phyloP scores from a whole-genome alignment of 1,139 yeast species.

The Suhomyces anneliseae region DNA sequence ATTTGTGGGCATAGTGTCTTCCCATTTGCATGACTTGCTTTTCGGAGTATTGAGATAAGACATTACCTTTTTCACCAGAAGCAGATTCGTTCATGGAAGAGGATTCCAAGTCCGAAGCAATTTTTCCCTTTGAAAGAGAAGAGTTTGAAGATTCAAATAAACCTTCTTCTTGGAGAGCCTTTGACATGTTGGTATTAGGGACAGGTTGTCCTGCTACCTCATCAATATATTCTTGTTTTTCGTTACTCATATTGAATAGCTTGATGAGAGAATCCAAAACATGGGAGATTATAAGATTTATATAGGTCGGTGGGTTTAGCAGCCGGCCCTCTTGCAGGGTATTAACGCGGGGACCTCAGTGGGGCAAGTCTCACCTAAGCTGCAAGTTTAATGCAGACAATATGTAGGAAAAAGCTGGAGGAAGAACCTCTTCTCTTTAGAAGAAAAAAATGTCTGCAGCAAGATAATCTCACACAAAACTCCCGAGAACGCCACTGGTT shows the following conservation, averaged over 20 bases:
- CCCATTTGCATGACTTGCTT: conserved; percentile 73
- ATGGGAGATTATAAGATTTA: conserved; percentile 1
- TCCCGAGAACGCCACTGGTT: background rate
- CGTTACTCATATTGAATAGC: background rate
- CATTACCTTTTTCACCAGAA: conserved; percentile 46
- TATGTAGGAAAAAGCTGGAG: background rate
- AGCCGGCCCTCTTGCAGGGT: conserved; percentile 1
- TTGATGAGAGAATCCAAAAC: background rate
- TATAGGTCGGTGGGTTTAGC: conserved; percentile 5
- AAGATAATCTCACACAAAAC: background rate
- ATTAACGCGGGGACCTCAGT: conserved; percentile 3
- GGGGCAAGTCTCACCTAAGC: background rate
- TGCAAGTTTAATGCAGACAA: background rate
- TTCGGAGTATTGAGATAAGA: conserved; percentile 61
- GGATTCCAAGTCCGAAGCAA: conserved; percentile 27
- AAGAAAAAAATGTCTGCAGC: background rate
- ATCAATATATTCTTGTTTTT: background rate
- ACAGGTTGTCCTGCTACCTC: background rate
- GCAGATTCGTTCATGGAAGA: conserved; percentile 25
- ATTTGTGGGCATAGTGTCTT: conserved; percentile 59
- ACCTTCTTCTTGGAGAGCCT: conserved; percentile 16
- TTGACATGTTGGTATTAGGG: background rate
- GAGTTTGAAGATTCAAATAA: conserved; percentile 23
- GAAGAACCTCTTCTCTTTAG: background rate
- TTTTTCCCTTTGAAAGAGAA: conserved; percentile 19